Conservation (phyloP, 495 filamentous ascomycete species). For the Penicillium steckii region DNA sequence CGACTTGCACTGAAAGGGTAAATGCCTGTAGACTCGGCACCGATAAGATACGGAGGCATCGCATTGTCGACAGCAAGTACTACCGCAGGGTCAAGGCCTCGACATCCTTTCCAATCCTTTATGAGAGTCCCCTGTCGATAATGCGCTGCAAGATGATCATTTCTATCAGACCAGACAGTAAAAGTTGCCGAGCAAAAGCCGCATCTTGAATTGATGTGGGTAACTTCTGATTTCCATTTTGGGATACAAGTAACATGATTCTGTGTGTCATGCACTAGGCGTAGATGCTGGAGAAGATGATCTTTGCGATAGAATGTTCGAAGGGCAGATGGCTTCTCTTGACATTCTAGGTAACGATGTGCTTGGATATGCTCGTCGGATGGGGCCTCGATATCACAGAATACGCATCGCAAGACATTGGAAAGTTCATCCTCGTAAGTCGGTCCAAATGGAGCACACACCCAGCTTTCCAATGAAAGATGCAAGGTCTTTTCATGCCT, state of each 20-base stretch:
- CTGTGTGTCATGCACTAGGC: constrained; percentile 57
- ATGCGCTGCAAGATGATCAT: constrained; percentile 62
- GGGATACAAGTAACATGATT: constrained; percentile 46
- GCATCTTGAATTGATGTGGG: constrained; percentile 59
- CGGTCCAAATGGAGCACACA: constrained; percentile 61
- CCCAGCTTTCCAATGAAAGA: constrained; percentile 69
- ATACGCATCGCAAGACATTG: constrained; percentile 8
- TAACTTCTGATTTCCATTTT: constrained; percentile 51
- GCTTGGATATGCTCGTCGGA: constrained; percentile 26
- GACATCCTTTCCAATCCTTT: constrained; percentile 66
- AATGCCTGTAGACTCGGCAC: constrained; percentile 9
- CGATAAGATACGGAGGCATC: constrained; percentile 54
- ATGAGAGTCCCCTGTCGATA: constrained; percentile 61
- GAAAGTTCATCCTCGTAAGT: constrained; percentile 2
- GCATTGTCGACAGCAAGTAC: constrained; percentile 62
- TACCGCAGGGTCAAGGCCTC: constrained; percentile 63
- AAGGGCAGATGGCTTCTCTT: constrained; percentile 51
- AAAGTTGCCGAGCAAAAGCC: constrained; percentile 63
- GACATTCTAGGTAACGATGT: constrained; percentile 63
- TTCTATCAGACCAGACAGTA: constrained; percentile 56
- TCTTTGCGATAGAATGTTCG: constrained; percentile 80
- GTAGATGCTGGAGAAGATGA: constrained; percentile 72
- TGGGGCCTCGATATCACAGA: constrained; percentile 16
- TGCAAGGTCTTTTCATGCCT: constrained; percentile 77
- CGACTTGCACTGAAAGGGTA: constrained; percentile 20